Evolutionary conservation across 192 early-diverging fungal genomes (phyloP).

Genomic region (Coemansia sp.): DNA sequence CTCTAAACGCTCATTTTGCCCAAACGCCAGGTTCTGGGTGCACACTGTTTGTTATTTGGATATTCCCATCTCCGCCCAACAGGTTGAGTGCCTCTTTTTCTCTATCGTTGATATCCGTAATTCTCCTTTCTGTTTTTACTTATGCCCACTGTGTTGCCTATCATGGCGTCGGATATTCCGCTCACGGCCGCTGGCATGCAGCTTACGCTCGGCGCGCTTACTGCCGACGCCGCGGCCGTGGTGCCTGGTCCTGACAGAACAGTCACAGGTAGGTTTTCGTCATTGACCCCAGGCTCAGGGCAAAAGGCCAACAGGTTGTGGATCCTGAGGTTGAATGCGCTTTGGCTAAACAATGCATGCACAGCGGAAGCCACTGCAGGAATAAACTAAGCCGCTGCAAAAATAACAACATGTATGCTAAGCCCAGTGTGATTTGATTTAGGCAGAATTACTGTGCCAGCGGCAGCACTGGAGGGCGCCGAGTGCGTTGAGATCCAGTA

Average conservation of each 20-base stretch:
- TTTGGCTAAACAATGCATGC: no score
- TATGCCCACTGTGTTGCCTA: no score
- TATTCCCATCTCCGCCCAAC: no score
- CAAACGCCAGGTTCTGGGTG: no score
- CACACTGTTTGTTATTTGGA: no score
- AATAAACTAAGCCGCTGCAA: not conserved
- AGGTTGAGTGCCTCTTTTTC: no score
- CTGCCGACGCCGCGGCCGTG: not conserved
- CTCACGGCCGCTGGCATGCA: slow-evolving; percentile 5
- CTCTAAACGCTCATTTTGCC: not conserved
- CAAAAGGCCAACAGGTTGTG: no score
- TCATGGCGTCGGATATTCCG: not conserved
- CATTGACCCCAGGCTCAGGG: no score
- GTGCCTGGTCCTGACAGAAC: slow-evolving; percentile 17
- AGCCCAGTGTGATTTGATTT: slow-evolving; percentile 6
- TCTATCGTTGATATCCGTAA: no score
- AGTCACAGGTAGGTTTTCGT: slow-evolving; percentile 14
- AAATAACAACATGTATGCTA: not conserved
- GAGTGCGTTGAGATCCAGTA: slow-evolving; percentile 35
- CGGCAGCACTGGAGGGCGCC: slow-evolving; percentile 5
- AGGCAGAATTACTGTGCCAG: slow-evolving; percentile 32
- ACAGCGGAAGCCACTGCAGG: not conserved
- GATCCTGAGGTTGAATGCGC: no score
- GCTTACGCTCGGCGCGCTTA: slow-evolving; percentile 1
- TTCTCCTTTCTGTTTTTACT: no score